Percentiles rank a stretch among this genome's conserved stretches.
Conservation (phyloP, 2,329 filamentous ascomycete species). For the Calonectria pteridis region DNA sequence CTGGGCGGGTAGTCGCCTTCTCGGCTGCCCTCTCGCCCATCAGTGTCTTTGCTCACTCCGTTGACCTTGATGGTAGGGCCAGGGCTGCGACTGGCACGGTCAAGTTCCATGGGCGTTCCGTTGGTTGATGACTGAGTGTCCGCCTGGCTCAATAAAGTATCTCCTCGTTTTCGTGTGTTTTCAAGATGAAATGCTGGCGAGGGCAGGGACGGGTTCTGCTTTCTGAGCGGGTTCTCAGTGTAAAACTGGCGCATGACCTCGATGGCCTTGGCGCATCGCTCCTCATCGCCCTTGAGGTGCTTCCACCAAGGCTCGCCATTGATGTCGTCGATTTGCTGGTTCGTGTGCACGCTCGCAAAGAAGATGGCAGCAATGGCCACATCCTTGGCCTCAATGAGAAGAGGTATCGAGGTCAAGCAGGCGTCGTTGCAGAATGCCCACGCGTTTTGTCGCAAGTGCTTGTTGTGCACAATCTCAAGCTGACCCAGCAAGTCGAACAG, state of each 20-base stretch:
- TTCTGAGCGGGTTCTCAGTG: conserved; percentile 72
- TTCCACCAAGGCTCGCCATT: conserved; percentile 90
- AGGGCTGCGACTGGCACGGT: conserved; percentile 64
- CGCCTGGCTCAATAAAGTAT: conserved; percentile 55
- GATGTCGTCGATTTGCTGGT: conserved; percentile 81
- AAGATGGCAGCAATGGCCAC: conserved; percentile 90
- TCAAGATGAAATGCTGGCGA: conserved; percentile 70
- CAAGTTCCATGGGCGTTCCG: conserved; percentile 62
- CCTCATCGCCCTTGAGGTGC: conserved; percentile 77
- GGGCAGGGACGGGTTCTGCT: conserved; percentile 65
- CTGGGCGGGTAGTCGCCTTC: conserved; percentile 46
- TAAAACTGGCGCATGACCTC: conserved; percentile 80
- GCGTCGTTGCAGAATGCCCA: conserved; percentile 97
- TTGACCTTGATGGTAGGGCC: conserved; percentile 58
- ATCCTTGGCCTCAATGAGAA: conserved; percentile 82
- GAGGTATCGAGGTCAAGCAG: conserved; percentile 84
- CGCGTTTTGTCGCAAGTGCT: conserved; percentile 83
- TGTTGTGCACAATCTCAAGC: conserved; percentile 82
- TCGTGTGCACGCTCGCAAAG: conserved; percentile 82
- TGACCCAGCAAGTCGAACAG: conserved; percentile 85
- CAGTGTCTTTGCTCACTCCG: conserved; percentile 52
- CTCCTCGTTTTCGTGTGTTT: conserved; percentile 65
- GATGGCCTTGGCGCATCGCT: conserved; percentile 79
- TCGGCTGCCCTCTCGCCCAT: conserved; percentile 45
- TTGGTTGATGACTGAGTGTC: conserved; percentile 62